These are phyloP conservation scores for Kurtzmaniella fragi DNA, from an alignment of 805 yeast species.

Conservation along the genomic window DNA sequence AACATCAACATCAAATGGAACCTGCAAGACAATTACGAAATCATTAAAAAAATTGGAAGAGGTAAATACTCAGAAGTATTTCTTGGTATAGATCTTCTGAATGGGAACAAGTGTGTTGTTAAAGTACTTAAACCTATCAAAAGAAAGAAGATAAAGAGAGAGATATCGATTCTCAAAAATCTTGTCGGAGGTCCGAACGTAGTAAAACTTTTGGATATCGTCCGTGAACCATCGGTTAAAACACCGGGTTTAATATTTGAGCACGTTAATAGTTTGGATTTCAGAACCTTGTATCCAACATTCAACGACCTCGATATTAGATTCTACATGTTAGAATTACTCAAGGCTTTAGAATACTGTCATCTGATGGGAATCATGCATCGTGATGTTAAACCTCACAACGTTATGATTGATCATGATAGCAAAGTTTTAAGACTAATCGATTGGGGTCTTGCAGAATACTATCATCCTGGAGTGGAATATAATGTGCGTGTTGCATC, in stretches of 20 bases:
- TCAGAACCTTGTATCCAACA: constrained; percentile 74
- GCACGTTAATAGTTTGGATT: constrained; percentile 76
- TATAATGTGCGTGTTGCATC: constrained; percentile 94
- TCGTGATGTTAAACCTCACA: constrained; percentile 93
- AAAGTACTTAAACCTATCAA: constrained; percentile 92
- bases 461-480: constrained; percentile 83
- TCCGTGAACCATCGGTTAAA: constrained; percentile 71
- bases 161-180: constrained; percentile 81
- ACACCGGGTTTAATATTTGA: constrained; percentile 89
- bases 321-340: constrained; percentile 74
- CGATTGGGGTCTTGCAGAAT: constrained; percentile 96
- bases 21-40: constrained; percentile 78
- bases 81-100: constrained; percentile 68
- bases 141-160: constrained; percentile 85
- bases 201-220: constrained; percentile 71
- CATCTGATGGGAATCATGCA: constrained; percentile 97
- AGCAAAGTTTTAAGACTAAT: constrained; percentile 68
- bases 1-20: constrained; percentile 79
- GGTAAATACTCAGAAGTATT: constrained; percentile 97
- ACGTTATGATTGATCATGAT: constrained; percentile 88
- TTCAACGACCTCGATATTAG: constrained; percentile 73
- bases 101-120: constrained; percentile 62
- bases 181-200: constrained; percentile 82
- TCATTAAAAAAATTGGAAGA: constrained; percentile 73
- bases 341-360: constrained; percentile 81